These are phyloP conservation scores for Fusarium staphyleae DNA, from an alignment of 2,329 filamentous ascomycete species.

Conservation along the genomic window DNA sequence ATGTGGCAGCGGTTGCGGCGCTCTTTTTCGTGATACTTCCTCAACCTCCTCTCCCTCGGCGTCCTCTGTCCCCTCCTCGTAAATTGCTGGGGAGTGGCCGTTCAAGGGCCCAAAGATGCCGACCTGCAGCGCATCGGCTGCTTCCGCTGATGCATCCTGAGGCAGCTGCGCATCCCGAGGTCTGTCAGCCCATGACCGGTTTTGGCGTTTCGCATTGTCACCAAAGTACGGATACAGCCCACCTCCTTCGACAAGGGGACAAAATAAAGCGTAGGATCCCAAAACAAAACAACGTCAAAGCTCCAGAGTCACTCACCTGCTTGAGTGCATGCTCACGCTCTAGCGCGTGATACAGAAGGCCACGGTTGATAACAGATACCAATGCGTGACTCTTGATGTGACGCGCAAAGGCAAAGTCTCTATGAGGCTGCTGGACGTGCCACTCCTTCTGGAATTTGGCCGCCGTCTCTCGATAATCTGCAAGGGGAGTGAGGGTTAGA, in stretches of 20 bases:
- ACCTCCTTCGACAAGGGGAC: conserved; percentile 13
- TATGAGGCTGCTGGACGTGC: conserved; percentile 68
- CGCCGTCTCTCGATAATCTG: conserved; percentile 73
- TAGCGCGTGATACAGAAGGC: conserved; percentile 66
- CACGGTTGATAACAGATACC: conserved; percentile 68
- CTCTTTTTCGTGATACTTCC: conserved; percentile 59
- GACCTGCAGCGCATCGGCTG: conserved; percentile 55
- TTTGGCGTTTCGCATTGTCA: conserved; percentile 29
- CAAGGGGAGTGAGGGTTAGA: conserved; percentile 38
- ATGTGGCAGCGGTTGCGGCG: conserved; percentile 57
- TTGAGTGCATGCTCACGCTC: conserved; percentile 62
- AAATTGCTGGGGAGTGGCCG: conserved; percentile 52
- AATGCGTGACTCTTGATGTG: conserved; percentile 71
- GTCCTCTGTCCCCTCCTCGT: conserved; percentile 48
- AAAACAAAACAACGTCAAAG: conserved; percentile 8
- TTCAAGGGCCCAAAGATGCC: conserved; percentile 66
- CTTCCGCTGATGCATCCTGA: conserved; percentile 56
- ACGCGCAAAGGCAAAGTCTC: conserved; percentile 68
- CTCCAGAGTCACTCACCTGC: conserved; percentile 52
- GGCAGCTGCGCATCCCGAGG: conserved; percentile 53
- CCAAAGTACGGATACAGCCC: conserved; percentile 23
- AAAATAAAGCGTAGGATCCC: conserved; percentile 18
- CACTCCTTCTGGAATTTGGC: conserved; percentile 74
- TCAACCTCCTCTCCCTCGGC: conserved; percentile 48
- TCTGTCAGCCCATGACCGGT: conserved; percentile 37